Conservation (phyloP, 2,329 filamentous ascomycete species). For the Scleromitrula shiraiana region DNA sequence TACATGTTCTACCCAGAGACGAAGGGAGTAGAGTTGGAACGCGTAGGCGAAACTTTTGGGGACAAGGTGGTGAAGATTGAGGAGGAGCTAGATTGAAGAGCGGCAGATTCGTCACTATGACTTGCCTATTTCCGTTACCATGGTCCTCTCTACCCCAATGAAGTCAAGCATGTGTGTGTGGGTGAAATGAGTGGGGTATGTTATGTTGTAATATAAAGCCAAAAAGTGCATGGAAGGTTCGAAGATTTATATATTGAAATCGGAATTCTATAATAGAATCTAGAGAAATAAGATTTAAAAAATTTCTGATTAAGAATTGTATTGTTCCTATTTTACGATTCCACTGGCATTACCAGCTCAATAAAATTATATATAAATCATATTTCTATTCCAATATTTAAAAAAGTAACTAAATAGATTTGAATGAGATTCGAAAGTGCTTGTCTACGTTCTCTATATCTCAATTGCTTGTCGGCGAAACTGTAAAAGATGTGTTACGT, state of each 20-base stretch:
- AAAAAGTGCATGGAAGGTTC: slow-evolving; percentile 47
- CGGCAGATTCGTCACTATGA: too few relatives aligned
- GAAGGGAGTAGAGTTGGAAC: too few relatives aligned
- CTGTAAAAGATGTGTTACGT: slow-evolving; percentile 8
- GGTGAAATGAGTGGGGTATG: too few relatives aligned
- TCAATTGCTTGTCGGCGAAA: slow-evolving; percentile 35
- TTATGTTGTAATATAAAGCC: slow-evolving; percentile 40
- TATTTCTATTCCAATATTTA: slow-evolving; percentile 41
- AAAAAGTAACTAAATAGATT: slow-evolving; percentile 63
- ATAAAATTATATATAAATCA: slow-evolving; percentile 69
- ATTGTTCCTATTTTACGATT: slow-evolving; percentile 39
- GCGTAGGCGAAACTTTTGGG: too few relatives aligned
- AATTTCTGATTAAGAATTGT: not conserved
- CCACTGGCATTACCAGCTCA: slow-evolving; percentile 95
- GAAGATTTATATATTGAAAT: slow-evolving; percentile 54
- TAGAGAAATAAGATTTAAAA: slow-evolving; percentile 2
- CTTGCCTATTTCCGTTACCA: too few relatives aligned
- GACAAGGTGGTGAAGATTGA: too few relatives aligned
- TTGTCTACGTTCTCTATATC: slow-evolving; percentile 34
- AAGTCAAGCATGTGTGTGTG: too few relatives aligned
- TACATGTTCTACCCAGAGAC: too few relatives aligned
- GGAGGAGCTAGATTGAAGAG: too few relatives aligned
- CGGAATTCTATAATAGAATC: slow-evolving; percentile 75
- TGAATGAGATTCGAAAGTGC: slow-evolving; percentile 64
- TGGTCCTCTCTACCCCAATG: too few relatives aligned